phyloP scores from a whole-genome alignment of 2,329 filamentous ascomycete species.

The Aspergillus sp. region DNA sequence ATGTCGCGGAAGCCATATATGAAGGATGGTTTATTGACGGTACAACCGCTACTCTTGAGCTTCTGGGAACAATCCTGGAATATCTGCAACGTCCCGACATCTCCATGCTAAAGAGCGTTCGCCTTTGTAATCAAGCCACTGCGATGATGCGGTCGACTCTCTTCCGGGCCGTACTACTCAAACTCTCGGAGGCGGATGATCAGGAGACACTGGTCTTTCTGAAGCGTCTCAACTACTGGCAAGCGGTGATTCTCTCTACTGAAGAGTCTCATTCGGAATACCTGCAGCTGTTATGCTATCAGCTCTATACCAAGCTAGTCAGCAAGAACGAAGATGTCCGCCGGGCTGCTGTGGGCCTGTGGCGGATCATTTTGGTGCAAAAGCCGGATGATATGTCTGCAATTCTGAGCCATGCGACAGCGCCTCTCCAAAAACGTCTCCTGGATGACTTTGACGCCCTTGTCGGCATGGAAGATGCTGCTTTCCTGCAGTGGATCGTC shows the following conservation, averaged over 20 bases:
- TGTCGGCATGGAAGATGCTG: slow-evolving; percentile 79
- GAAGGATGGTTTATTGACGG: slow-evolving; percentile 96
- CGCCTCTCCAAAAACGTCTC: slow-evolving; percentile 63
- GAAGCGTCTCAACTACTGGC: slow-evolving; percentile 88
- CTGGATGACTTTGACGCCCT: slow-evolving; percentile 74
- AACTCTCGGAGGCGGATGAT: slow-evolving; percentile 76
- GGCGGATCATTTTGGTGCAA: slow-evolving; percentile 88
- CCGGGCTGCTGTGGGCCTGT: slow-evolving; percentile 70
- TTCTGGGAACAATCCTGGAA: slow-evolving; percentile 76
- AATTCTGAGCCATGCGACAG: slow-evolving; percentile 66
- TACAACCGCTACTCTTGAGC: slow-evolving; percentile 74
- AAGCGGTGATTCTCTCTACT: slow-evolving; percentile 75
- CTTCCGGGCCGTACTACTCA: slow-evolving; percentile 69
- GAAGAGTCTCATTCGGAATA: slow-evolving; percentile 74
- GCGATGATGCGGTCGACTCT: slow-evolving; percentile 69
- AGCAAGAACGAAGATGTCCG: slow-evolving; percentile 62
- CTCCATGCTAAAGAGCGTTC: slow-evolving; percentile 71
- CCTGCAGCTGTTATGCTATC: slow-evolving; percentile 80
- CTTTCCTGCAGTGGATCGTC: slow-evolving; percentile 84
- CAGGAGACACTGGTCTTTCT: slow-evolving; percentile 64
- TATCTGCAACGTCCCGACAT: slow-evolving; percentile 83
- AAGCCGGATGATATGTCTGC: slow-evolving; percentile 75
- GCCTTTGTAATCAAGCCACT: slow-evolving; percentile 83
- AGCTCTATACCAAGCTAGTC: slow-evolving; percentile 83
- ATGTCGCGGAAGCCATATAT: slow-evolving; percentile 84